Base-by-base conservation (phyloP, 352 stramenopile species). In the Saprolegnia parasitica region DNA sequence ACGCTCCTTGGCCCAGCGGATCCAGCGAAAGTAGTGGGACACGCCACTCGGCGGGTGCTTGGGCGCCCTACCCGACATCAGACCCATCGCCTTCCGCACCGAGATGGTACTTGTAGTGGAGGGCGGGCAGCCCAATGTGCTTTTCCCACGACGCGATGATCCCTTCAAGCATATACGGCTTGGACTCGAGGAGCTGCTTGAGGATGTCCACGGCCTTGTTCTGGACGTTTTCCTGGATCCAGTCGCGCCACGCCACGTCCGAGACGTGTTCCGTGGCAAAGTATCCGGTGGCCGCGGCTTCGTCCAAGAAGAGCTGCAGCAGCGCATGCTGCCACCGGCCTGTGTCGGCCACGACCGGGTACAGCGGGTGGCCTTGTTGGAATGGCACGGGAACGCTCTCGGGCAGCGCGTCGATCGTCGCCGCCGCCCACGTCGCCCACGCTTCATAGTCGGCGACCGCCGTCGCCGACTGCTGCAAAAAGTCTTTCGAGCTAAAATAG, bases 101-200 rank as follows among this genome's bases (percentile, higher is more conserved):
- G 29, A 35, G 5, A 5, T 35, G 2, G 23, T 55, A 87, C 26
- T 62, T 75, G 72, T 86, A 88, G 56, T 80, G 74, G 60, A 89
- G 70, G 56, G 80, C 65, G 16, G 58, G 62, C 20, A 81, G 52
- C 4, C 60, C 60, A 29, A 72, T 61, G 15, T 75, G 76, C 52
- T 84, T 84, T 58, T 88, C 80, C 83, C 83, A 91, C 35, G 80
- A 80, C 47, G 78, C 78, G 37, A 91, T 81, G 29, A 90, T 86
- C 70, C 85, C 74, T 16, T 76, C 66, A 37, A 91, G 60, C 81
- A 89, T 87, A 37, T 70, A 70, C 46, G 73, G 77, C 65, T 79
- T 84, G 73, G 74, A 74, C 9, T 75, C 65, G 46, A 89, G 64
- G 35, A 91, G 60, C 9, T 80, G 76, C 0, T 55, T 67, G 24